phyloP scores from a whole-genome alignment of 2,329 filamentous ascomycete species.

The Xylariaceae sp. region DNA sequence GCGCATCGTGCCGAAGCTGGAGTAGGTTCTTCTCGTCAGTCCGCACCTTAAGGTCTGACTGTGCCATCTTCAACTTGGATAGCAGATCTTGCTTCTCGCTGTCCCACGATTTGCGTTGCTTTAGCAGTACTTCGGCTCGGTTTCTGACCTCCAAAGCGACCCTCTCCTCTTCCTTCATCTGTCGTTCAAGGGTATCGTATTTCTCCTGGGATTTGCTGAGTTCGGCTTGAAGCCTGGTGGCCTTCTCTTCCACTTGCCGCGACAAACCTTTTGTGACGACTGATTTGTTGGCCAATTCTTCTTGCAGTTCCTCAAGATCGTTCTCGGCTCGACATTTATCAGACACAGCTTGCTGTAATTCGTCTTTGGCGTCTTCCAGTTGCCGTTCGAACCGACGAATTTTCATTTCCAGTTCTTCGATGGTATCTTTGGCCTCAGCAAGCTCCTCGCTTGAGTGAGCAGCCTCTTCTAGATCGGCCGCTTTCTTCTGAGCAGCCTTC shows the following conservation, averaged over 20 bases:
- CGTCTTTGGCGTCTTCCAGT: conserved; percentile 51
- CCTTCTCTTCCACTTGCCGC: conserved; percentile 70
- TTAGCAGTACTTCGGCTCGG: conserved; percentile 41
- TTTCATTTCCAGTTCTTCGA: conserved; percentile 60
- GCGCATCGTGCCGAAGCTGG: conserved; percentile 63
- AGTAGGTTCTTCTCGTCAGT: conserved; percentile 66
- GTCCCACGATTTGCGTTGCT: conserved; percentile 40
- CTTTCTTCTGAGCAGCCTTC: conserved; percentile 50
- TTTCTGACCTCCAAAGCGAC: conserved; percentile 44
- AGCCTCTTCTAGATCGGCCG: conserved; percentile 55
- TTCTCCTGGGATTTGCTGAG: conserved; percentile 51
- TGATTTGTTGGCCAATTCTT: conserved; percentile 76
- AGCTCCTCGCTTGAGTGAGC: conserved; percentile 49
- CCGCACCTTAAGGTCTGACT: conserved; percentile 56
- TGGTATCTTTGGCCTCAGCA: conserved; percentile 54
- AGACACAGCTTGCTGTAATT: conserved; percentile 48
- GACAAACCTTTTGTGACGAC: conserved; percentile 70
- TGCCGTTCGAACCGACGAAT: conserved; percentile 72
- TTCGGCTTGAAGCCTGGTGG: conserved; percentile 62
- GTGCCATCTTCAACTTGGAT: conserved; percentile 50
- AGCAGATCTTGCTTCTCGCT: conserved; percentile 40
- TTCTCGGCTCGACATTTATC: conserved; percentile 56
- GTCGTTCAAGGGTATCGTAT: conserved; percentile 49
- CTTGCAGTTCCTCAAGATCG: conserved; percentile 64
- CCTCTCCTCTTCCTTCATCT: conserved; percentile 43